Conservation (phyloP, 306 rosid genomes). For the Hippophae tibetana region DNA sequence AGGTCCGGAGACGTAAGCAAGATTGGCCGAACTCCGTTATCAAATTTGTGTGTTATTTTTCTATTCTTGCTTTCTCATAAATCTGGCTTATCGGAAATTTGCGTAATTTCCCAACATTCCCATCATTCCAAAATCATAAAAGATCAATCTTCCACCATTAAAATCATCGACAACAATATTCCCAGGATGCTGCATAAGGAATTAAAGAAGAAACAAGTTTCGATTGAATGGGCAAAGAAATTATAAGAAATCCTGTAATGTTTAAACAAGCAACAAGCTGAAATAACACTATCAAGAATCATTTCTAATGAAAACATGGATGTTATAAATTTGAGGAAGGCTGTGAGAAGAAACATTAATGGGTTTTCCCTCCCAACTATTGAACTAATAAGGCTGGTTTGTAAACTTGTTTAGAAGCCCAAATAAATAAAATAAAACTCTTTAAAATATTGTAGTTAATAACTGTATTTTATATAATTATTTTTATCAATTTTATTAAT, state of each 20-base stretch:
- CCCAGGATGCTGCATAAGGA: constrained; percentile 81
- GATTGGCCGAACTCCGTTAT: too few relatives aligned
- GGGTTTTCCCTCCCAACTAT: not conserved
- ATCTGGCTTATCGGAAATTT: too few relatives aligned
- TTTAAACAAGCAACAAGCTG: not conserved
- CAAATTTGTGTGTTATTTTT: too few relatives aligned
- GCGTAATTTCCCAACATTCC: too few relatives aligned
- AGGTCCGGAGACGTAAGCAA: too few relatives aligned
- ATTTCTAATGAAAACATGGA: not conserved
- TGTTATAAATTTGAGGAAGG: not conserved
- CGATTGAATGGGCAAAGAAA: not conserved
- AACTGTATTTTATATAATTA: too few relatives aligned
- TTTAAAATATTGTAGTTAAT: too few relatives aligned
- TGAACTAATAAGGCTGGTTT: not conserved
- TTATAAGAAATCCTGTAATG: constrained; percentile 9
- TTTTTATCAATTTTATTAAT: too few relatives aligned
- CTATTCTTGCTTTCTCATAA: too few relatives aligned
- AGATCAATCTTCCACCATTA: constrained; percentile 97
- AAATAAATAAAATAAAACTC: too few relatives aligned
- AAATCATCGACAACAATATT: constrained; percentile 98
- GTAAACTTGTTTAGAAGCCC: too few relatives aligned
- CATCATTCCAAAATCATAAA: too few relatives aligned
- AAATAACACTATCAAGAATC: constrained; percentile 10
- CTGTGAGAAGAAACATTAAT: not conserved
- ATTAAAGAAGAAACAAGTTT: not conserved